Conservation (phyloP, 495 filamentous ascomycete genomes). For the Tuber microsphaerosporum region DNA sequence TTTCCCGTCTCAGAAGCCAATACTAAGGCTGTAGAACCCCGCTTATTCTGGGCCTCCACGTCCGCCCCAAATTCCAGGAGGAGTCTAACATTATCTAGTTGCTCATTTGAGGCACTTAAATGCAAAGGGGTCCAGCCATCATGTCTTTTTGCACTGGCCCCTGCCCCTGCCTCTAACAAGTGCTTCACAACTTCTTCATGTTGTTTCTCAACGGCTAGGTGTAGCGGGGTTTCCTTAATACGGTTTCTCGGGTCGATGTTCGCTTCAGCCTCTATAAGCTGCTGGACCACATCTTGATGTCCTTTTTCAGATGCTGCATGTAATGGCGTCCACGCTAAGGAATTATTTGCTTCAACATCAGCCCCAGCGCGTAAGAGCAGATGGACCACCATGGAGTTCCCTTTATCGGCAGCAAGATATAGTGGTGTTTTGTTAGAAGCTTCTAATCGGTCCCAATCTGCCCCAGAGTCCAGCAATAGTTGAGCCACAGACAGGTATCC, state of each 20-base stretch:
- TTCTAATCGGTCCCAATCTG: neutral
- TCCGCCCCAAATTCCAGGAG: constrained; percentile 24
- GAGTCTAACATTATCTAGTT: constrained; percentile 12
- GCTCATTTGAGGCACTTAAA: neutral
- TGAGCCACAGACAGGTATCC: neutral
- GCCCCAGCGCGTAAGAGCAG: neutral
- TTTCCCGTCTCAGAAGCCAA: constrained; percentile 12
- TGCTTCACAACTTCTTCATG: constrained; percentile 28
- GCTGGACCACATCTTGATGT: neutral
- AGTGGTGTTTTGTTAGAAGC: neutral
- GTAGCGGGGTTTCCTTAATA: constrained; percentile 20
- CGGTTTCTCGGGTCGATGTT: constrained; percentile 18
- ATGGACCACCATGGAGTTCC: neutral
- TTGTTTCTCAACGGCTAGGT: constrained; percentile 24
- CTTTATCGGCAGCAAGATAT: neutral
- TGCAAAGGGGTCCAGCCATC: constrained; percentile 10
- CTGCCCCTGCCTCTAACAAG: constrained; percentile 5
- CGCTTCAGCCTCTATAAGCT: constrained; percentile 13
- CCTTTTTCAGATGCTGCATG: neutral
- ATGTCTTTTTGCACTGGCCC: neutral
- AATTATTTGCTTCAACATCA: too few species aligned
- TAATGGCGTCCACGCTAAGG: too few species aligned
- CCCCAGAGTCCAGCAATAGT: neutral
- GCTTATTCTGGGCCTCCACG: constrained; percentile 21
- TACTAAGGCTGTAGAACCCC: constrained; percentile 23